phyloP scores from a whole-genome alignment of 768 basidiomycete species.

The Pisolithus marmoratus region DNA sequence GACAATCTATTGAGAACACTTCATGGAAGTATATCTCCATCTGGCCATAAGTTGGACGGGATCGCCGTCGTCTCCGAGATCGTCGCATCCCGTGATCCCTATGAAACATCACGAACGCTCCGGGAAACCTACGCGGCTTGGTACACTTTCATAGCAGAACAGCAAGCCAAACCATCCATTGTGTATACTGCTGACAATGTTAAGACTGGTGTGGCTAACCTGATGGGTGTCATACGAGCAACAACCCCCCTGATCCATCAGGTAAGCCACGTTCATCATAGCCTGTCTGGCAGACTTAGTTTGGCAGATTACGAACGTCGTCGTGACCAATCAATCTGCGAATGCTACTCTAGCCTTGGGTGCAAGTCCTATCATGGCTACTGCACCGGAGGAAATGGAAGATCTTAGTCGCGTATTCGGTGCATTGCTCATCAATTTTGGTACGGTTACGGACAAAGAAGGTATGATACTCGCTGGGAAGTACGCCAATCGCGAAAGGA shows the following conservation, averaged over 20 bases:
- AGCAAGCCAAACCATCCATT: background rate
- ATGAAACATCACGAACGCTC: constrained; percentile 42
- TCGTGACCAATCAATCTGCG: constrained; percentile 85
- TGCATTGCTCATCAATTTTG: constrained; percentile 81
- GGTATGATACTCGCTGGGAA: constrained; percentile 75
- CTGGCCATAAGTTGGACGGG: constrained; percentile 62
- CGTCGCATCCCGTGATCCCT: constrained; percentile 56
- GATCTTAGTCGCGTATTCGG: constrained; percentile 64
- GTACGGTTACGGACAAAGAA: constrained; percentile 64
- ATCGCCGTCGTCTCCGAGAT: constrained; percentile 90
- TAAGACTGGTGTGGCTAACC: constrained; percentile 36
- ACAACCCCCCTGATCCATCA: constrained; percentile 77
- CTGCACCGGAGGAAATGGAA: constrained; percentile 73
- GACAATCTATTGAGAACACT: constrained; percentile 71
- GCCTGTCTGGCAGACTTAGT: background rate
- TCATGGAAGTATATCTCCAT: constrained; percentile 59
- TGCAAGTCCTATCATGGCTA: constrained; percentile 93
- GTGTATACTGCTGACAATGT: constrained; percentile 32
- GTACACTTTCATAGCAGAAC: constrained; percentile 3
- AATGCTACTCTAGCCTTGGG: constrained; percentile 85
- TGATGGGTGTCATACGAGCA: constrained; percentile 49
- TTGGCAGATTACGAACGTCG: constrained; percentile 78
- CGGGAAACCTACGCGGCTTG: constrained; percentile 33
- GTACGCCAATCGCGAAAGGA: constrained; percentile 61
- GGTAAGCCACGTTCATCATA: constrained; percentile 28